Conservation (phyloP, 352 stramenopile genomes). For the Thalassiosira exigua region DNA sequence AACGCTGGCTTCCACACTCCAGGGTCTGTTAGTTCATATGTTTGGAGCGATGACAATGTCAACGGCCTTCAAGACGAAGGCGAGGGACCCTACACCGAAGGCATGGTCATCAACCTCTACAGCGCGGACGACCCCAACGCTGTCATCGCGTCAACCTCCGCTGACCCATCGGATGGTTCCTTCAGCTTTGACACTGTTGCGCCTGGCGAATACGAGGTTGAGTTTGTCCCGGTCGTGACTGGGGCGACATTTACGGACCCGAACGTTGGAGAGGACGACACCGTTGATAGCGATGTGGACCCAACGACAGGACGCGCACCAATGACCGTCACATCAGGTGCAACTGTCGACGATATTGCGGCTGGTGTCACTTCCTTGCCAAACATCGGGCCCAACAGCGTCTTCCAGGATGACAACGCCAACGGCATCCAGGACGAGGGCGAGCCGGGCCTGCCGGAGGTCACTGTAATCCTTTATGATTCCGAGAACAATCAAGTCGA, state of each 20-base stretch:
- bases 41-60: neutral
- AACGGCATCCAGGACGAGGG: conserved; percentile 11
- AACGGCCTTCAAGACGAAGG: conserved; percentile 10
- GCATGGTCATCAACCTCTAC: conserved; percentile 4
- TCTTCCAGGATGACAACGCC: conserved; percentile 14
- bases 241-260: neutral
- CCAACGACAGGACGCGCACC: neutral
- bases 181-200: neutral
- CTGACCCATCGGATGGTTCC: neutral
- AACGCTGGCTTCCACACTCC: neutral
- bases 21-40: neutral
- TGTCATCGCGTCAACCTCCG: neutral
- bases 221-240: conserved; percentile 4
- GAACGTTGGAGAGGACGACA: conserved; percentile 5
- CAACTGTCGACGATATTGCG: neutral
- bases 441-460: neutral
- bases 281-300: conserved; percentile 14
- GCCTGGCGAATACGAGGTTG: conserved; percentile 3
- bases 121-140: conserved; percentile 2
- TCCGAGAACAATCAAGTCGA: neutral
- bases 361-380: conserved; percentile 5
- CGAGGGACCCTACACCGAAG: conserved; percentile 1
- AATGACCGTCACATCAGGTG: conserved; percentile 5
- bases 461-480: neutral
- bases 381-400: conserved; percentile 1